Evolutionary conservation across 2,329 filamentous ascomycete species (phyloP), one percentile per base, ranked within the genome.

Genomic region (Didymosphaeria variabile): DNA sequence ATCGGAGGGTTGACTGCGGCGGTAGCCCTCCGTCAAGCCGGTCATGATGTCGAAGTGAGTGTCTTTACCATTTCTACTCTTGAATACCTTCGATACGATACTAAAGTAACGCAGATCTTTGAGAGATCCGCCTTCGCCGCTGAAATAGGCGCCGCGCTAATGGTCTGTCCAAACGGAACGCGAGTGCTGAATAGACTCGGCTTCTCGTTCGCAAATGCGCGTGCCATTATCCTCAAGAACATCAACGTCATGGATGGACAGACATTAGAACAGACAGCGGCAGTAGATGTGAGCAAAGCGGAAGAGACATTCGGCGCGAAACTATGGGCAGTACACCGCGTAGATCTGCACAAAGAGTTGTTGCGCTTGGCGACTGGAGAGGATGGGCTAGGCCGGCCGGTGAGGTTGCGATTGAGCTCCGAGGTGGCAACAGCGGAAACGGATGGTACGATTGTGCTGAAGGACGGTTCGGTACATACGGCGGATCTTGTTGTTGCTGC

Each of bases 401-500:
- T 40, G 10, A 57, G 40, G 15, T 46, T 47, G 23, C 47, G 15
- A 6, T 44, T 52, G 5, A 29, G 45, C 45, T 42, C 26, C 19
- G 59, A 53, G 46, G 52, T 55, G 5, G 45, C 50, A 4, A 36
- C 38, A 15, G 44, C 55, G 2, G 23, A 31, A 26, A 26, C 21
- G 31, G 42, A 61, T 13, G 61, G 61, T 1, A 42, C 38, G 4
- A 54, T 64, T 26, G 26, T 38, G 15, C 38, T 64, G 2, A 44
- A 56, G n/a, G 47, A 59, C 19, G 62, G 62, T 34, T 29, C 40
- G 7, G n/a, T 31, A n/a, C 46, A 53, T 12, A 57, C 23, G 15
- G 59, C 59, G 21, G 62, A 64, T 50, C 50, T 64, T 5, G 45
- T 64, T 2, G 55, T 61, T 29, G 55, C 49, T 13, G 58, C 58